A percentile compares a stretch with the other conserved stretches of the same genome.
These are phyloP conservation scores for Botryococcus braunii DNA, from an alignment of 163 green algal species.

Conservation along the genomic window DNA sequence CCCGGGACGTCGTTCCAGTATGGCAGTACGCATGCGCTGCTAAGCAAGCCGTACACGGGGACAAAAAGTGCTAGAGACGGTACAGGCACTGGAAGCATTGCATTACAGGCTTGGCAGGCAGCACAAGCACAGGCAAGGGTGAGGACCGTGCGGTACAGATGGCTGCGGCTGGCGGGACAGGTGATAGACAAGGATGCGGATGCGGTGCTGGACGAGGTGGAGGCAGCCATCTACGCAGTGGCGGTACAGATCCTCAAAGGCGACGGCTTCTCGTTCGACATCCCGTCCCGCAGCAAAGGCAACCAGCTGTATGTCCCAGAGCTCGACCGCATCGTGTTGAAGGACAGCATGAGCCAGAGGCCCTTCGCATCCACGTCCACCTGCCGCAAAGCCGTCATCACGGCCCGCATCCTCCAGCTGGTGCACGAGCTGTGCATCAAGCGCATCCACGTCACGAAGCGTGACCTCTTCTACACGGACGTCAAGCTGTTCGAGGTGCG, in stretches of 20 bases:
- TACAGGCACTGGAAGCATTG: slow-evolving; percentile 1
- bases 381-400: slow-evolving; percentile 79
- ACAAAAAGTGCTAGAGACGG: neutral
- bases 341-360: slow-evolving; percentile 59
- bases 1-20: no score
- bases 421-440: slow-evolving; percentile 89
- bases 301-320: slow-evolving; percentile 88
- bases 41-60: slow-evolving; percentile 5
- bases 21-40: no score
- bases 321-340: slow-evolving; percentile 93
- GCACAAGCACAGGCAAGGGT: no score
- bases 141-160: no score
- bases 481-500: slow-evolving; percentile 91
- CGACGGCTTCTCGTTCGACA: slow-evolving; percentile 50
- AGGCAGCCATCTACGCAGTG: slow-evolving; percentile 58
- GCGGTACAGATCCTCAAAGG: slow-evolving; percentile 47
- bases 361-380: slow-evolving; percentile 71
- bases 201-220: slow-evolving; percentile 72
- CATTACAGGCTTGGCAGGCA: no score
- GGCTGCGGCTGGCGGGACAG: slow-evolving; percentile 35
- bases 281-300: slow-evolving; percentile 71
- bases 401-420: slow-evolving; percentile 73
- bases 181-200: slow-evolving; percentile 76
- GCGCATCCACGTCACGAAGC: slow-evolving; percentile 95
- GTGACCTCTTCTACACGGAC: slow-evolving; percentile 97